A percentile compares a stretch with the other conserved stretches of the same genome.
Evolutionary conservation across 495 filamentous ascomycete genomes (phyloP).

Genomic region (Hypomontagnella submonticulosa): DNA sequence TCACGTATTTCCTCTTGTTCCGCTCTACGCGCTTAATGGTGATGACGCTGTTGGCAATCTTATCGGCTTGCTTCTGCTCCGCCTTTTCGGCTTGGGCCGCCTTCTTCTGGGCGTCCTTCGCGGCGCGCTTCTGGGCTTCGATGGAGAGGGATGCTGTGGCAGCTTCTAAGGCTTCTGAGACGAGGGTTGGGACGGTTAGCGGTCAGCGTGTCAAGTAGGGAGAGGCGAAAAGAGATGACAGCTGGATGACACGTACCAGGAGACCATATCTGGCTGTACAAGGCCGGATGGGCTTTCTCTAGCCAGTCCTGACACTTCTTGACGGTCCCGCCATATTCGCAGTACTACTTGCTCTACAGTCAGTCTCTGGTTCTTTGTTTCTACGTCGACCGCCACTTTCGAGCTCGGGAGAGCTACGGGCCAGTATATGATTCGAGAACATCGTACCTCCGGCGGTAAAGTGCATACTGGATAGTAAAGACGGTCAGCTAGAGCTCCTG

Average conservation of each 20-base stretch:
- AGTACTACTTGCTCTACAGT: constrained; percentile 74
- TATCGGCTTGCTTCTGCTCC: constrained; percentile 81
- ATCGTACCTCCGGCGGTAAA: constrained; percentile 89
- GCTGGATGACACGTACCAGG: constrained; percentile 66
- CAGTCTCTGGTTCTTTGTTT: constrained; percentile 25
- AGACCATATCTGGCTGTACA: constrained; percentile 85
- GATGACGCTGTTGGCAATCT: constrained; percentile 80
- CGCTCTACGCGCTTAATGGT: constrained; percentile 96
- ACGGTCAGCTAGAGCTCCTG: constrained; percentile 14
- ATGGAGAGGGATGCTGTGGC: constrained; percentile 85
- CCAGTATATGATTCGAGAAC: constrained; percentile 3
- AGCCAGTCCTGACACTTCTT: constrained; percentile 99
- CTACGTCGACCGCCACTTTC: constrained; percentile 6
- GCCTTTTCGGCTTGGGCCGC: constrained; percentile 88
- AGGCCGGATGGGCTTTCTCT: constrained; percentile 72
- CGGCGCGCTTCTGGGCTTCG: constrained; percentile 89
- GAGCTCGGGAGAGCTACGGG: background rate
- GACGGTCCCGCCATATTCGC: constrained; percentile 97
- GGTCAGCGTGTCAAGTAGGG: background rate
- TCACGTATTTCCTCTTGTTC: constrained; percentile 97
- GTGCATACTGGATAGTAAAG: constrained; percentile 75
- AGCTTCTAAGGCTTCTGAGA: constrained; percentile 79
- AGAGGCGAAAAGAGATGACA: background rate
- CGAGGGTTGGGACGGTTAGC: constrained; percentile 30
- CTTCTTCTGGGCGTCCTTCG: constrained; percentile 94